A percentile compares a stretch with the other conserved stretches of the same genome.
phyloP scores from a whole-genome alignment of 495 filamentous ascomycete genomes.

The Peziza echinospora region DNA sequence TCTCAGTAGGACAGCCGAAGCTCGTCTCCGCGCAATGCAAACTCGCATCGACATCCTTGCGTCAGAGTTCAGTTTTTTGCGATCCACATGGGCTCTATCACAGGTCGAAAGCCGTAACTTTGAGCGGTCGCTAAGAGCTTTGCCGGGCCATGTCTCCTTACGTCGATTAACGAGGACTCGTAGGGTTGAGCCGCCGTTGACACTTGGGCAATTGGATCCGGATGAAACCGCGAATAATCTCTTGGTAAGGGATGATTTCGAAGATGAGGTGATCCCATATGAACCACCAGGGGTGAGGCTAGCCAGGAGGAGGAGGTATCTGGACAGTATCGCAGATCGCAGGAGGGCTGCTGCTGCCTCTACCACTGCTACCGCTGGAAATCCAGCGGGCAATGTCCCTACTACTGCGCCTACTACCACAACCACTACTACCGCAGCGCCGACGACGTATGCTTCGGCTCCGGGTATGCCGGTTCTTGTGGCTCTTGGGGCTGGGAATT shows the following conservation, averaged over 20 bases:
- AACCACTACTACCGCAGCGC: too few relatives aligned
- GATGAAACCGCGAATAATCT: background rate
- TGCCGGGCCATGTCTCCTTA: background rate
- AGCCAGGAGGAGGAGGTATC: background rate
- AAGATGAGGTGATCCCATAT: background rate
- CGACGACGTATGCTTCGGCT: too few relatives aligned
- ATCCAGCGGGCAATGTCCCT: too few relatives aligned
- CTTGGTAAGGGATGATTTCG: too few relatives aligned
- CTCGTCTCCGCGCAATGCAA: constrained; percentile 16
- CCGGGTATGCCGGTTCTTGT: too few relatives aligned
- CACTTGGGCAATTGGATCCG: background rate
- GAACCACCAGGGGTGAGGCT: background rate
- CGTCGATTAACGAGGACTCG: background rate
- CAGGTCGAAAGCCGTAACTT: constrained; percentile 10
- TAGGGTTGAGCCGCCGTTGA: background rate
- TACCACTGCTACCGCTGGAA: too few relatives aligned
- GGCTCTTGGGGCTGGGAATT: too few relatives aligned
- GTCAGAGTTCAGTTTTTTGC: constrained; percentile 13
- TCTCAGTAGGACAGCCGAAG: constrained; percentile 8
- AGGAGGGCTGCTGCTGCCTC: too few relatives aligned
- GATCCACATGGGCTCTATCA: constrained; percentile 8
- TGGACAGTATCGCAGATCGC: background rate
- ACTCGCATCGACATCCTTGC: constrained; percentile 15
- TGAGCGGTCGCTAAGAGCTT: constrained; percentile 11
- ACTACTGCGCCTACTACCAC: too few relatives aligned